Evolutionary conservation across 1,139 yeast genomes (phyloP).

Genomic region (Lodderomyces parapsilosis): DNA sequence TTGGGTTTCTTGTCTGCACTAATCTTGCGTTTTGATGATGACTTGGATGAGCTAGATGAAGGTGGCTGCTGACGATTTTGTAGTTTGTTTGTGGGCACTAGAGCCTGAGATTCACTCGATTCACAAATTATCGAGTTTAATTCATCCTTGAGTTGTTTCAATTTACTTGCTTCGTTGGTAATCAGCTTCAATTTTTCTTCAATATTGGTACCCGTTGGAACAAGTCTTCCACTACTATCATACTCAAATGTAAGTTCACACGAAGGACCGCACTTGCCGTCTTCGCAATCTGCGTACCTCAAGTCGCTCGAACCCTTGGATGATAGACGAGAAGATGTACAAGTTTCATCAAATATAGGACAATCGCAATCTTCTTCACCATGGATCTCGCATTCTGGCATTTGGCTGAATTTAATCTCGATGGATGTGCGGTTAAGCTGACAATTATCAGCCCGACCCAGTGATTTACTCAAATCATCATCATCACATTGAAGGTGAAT

Average conservation of each 20-base stretch:
- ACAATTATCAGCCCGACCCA: constrained; percentile 17
- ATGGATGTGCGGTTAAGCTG: constrained; percentile 29
- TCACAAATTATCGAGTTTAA: not conserved
- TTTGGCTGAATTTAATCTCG: constrained; percentile 41
- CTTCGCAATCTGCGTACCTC: constrained; percentile 17
- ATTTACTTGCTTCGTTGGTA: constrained; percentile 14
- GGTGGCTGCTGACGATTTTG: not conserved
- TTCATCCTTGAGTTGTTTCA: not conserved
- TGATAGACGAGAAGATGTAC: constrained; percentile 11
- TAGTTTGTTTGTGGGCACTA: not conserved
- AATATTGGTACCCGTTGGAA: constrained; percentile 42
- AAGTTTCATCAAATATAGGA: constrained; percentile 18
- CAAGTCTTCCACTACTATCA: constrained; percentile 41
- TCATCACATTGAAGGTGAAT: constrained; percentile 41
- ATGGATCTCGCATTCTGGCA: constrained; percentile 33
- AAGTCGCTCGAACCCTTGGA: not conserved
- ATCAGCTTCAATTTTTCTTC: constrained; percentile 6
- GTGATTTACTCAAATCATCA: constrained; percentile 37
- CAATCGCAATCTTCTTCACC: constrained; percentile 33
- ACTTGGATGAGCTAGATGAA: constrained; percentile 9
- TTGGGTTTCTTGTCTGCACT: constrained; percentile 21
- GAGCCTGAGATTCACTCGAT: not conserved
- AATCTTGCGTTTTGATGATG: constrained; percentile 14
- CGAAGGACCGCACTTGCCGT: constrained; percentile 30
- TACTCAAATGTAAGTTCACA: constrained; percentile 48